Base-by-base conservation (phyloP, 2,329 filamentous ascomycete genomes). In the Fusarium algeriense region DNA sequence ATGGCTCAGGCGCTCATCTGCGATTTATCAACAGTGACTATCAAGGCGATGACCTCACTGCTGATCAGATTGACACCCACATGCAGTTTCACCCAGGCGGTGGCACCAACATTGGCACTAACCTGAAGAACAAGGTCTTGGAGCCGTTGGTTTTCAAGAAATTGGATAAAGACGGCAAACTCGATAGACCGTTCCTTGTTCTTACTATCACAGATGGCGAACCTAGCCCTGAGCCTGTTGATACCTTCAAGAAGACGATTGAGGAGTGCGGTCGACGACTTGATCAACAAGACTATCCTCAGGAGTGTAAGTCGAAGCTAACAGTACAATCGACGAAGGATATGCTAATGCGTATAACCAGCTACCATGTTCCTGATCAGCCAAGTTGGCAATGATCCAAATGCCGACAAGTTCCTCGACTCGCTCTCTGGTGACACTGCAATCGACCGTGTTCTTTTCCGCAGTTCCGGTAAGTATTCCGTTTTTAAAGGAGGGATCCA, bases 401-500 rank as follows among this genome's bases (percentile, higher is more conserved):
- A 52, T 14, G 48, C 48, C 35, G 32, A 52, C 3, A 26, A 37
- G 20, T 52, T 52, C 32, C 48, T 52, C 13, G 32, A 52, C 20
- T 52, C 48, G 34, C 46, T 49, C 5, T 49, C 30, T 6, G 46
- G 46, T 19, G 46, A 49, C 30, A 49, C n/a, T 34, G 30, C 46
- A 10, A 49, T 49, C 9, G 30, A 34, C 15, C 30, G 46, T 7
- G 30, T 49, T 23, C 46, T 49, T 0, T 49, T 49, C 30, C 46
- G 46, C 30, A 49, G 30, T 14, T 34, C 46, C 17, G 46, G 30
- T 34, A 23, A 2, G 2, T 34, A 7, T 10, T 19, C 0, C 7
- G 2, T 23, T 17, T 1, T 38, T 8, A 0, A 34, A 34, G 7
- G 13, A 13, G 2, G 2, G 4, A 12, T 23, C 10, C 2, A 23